Conservation (phyloP, 108 stramenopile genomes). For the Thalassiosira profunda region DNA sequence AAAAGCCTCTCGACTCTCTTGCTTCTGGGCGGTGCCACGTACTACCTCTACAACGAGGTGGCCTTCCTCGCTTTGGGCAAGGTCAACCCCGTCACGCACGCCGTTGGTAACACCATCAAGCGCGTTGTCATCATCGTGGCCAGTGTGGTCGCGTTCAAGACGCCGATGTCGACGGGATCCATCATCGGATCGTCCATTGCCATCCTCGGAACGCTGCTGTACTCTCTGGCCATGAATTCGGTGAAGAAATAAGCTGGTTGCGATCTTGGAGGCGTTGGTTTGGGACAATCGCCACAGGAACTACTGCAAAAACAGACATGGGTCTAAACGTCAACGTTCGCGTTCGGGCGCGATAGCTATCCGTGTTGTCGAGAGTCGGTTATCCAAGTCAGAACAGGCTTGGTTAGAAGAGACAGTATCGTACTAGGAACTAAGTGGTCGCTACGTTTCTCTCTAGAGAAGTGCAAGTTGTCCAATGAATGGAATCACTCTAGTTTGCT, state of each 20-base stretch:
- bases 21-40: slow-evolving; percentile 76
- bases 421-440: too few species aligned
- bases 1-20: slow-evolving; percentile 62
- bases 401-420: too few species aligned
- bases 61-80: slow-evolving; percentile 97
- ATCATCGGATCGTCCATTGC: slow-evolving; percentile 95
- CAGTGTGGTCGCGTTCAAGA: slow-evolving; percentile 96
- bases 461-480: too few species aligned
- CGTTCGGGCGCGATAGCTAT: too few species aligned
- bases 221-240: slow-evolving; percentile 96
- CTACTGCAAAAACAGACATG: too few species aligned
- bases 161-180: slow-evolving; percentile 94
- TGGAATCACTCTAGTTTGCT: too few species aligned
- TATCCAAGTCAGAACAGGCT: too few species aligned
- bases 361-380: too few species aligned
- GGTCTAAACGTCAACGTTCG: too few species aligned
- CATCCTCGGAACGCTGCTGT: slow-evolving; percentile 93
- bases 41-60: slow-evolving; percentile 99
- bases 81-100: slow-evolving; percentile 96
- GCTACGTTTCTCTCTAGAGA: too few species aligned
- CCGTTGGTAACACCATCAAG: slow-evolving; percentile 99
- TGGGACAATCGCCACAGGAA: too few species aligned
- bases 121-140: slow-evolving; percentile 98
- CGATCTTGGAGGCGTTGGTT: too few species aligned
- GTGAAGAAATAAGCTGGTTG: slow-evolving; percentile 82